Conservation (phyloP, 1,139 yeast genomes). For the Scheffersomyces stambukii region DNA sequence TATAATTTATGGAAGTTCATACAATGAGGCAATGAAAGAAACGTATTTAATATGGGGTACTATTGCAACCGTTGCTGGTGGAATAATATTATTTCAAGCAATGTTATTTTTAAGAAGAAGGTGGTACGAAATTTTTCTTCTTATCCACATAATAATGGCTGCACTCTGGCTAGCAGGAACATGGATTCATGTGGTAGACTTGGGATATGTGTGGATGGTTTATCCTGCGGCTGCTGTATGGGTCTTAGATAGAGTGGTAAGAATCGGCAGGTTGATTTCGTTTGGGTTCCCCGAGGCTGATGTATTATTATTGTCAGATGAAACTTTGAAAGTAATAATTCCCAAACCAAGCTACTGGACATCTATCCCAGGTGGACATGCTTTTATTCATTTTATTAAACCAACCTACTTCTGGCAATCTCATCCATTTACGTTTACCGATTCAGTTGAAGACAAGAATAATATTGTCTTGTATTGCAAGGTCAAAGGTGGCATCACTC, state of each 20-base stretch:
- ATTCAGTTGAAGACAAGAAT: slow-evolving; percentile 16
- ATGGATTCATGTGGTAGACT: slow-evolving; percentile 36
- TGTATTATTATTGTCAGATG: slow-evolving; percentile 30
- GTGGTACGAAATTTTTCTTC: slow-evolving; percentile 42
- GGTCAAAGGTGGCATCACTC: slow-evolving; percentile 37
- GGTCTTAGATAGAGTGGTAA: slow-evolving; percentile 38
- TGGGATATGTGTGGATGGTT: slow-evolving; percentile 38
- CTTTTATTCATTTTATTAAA: slow-evolving; percentile 42
- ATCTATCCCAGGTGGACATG: slow-evolving; percentile 48
- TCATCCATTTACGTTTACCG: slow-evolving; percentile 38
- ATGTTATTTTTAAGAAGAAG: slow-evolving; percentile 35
- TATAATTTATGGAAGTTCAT: slow-evolving; percentile 11
- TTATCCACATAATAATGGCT: slow-evolving; percentile 39
- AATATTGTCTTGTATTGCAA: slow-evolving; percentile 27
- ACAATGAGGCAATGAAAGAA: slow-evolving; percentile 13
- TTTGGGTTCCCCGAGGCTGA: slow-evolving; percentile 40
- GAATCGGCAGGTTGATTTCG: slow-evolving; percentile 27
- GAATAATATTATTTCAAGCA: slow-evolving; percentile 34
- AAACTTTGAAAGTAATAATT: slow-evolving; percentile 36
- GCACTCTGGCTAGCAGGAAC: slow-evolving; percentile 37
- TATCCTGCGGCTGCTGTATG: slow-evolving; percentile 41
- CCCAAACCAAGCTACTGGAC: slow-evolving; percentile 41
- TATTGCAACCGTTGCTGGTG: slow-evolving; percentile 30
- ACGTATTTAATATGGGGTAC: slow-evolving; percentile 27
- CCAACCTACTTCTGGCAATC: slow-evolving; percentile 40